Evolutionary conservation across 345 rosid genomes (phyloP).

Genomic region (Eucalyptus victrix): DNA sequence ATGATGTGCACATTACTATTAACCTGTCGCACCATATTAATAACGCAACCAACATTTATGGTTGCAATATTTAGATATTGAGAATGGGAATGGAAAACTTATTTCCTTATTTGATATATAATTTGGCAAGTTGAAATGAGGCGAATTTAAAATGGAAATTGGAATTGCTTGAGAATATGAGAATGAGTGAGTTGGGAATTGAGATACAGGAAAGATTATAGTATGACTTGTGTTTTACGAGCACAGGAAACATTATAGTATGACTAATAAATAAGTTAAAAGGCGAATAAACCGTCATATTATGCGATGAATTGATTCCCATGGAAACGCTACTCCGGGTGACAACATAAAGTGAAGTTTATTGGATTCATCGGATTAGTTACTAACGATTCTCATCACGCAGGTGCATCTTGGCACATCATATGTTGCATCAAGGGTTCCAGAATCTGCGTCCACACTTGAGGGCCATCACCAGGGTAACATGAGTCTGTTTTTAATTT

Average conservation of each 20-base stretch:
- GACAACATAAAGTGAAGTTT: background rate
- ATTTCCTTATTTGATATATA: no score
- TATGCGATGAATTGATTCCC: background rate
- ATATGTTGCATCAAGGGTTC: background rate
- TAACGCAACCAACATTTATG: no score
- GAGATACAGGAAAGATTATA: fast-evolving
- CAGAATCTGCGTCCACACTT: background rate
- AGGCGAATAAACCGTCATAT: background rate
- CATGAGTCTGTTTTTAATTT: background rate
- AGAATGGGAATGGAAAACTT: fast-evolving
- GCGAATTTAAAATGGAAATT: no score
- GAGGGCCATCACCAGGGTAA: background rate
- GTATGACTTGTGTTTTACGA: background rate
- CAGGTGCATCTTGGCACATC: background rate
- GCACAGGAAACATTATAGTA: background rate
- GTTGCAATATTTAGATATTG: no score
- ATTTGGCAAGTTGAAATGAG: no score
- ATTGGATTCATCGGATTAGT: background rate
- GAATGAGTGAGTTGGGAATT: no score
- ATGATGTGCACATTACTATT: no score
- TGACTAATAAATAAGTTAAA: background rate
- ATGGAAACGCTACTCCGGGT: background rate
- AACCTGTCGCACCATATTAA: fast-evolving
- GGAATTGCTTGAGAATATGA: fast-evolving
- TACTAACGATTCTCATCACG: background rate